phyloP scores from a whole-genome alignment of 2,329 filamentous ascomycete genomes.

The Fusarium dlaminii region DNA sequence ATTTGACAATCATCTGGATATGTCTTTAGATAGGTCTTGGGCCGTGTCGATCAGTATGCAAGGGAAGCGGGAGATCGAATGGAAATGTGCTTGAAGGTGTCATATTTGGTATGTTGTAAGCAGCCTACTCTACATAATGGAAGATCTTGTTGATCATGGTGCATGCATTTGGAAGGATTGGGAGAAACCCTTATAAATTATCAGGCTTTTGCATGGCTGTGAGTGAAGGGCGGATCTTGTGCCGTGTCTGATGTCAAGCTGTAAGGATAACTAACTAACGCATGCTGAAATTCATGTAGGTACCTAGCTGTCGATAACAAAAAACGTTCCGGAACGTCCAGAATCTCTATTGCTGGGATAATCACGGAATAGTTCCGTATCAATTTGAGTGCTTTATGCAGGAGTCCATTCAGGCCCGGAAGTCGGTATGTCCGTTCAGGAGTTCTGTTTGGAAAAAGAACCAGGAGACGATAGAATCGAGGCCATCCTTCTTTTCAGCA shows the following conservation, averaged over 20 bases:
- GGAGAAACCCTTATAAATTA: neutral
- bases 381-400: slow-evolving; percentile 6
- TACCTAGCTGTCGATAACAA: neutral
- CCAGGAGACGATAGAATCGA: neutral
- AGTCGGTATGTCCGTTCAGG: neutral
- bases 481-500: neutral
- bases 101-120: slow-evolving; percentile 5
- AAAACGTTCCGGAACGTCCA: neutral
- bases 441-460: slow-evolving; percentile 3
- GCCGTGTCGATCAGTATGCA: slow-evolving; percentile 29
- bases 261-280: neutral
- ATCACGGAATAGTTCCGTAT: neutral
- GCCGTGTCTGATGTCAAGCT: neutral
- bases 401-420: neutral
- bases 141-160: neutral
- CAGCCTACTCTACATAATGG: neutral
- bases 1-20: slow-evolving; percentile 18
- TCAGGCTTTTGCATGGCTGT: neutral
- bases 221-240: neutral
- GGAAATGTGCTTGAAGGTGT: slow-evolving; percentile 4
- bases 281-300: neutral
- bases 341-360: neutral
- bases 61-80: slow-evolving; percentile 17
- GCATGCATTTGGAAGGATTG: neutral
- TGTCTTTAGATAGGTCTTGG: slow-evolving; percentile 13